Evolutionary conservation across 495 filamentous ascomycete species (phyloP), one percentile per base, ranked within the genome.

Genomic region (Penicillium ochrochloron): DNA sequence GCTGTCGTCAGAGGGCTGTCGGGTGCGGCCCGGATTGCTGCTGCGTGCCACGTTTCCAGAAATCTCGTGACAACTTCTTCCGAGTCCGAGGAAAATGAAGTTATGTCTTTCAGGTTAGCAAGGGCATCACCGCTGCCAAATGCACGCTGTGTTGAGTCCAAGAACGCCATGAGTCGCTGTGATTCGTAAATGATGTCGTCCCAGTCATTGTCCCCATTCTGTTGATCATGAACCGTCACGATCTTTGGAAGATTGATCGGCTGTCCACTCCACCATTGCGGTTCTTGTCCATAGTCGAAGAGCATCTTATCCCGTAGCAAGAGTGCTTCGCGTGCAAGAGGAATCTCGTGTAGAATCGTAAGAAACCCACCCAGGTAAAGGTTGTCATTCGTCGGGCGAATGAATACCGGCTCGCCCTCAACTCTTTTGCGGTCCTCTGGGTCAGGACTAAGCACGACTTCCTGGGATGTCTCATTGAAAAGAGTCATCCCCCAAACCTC

Each of bases 221-320:
- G 76, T 25, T 72, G 70, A 17, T 80, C 80, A 42, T 81, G 67
- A n/a, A 83, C 68, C 17, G 85, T 81, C n/a, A 88, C 81, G 19
- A 87, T 81, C 37, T 84, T 85, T 12, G 87, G 82, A 2, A 80
- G 75, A 37, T 83, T 78, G 35, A 94, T 90, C 0, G 80, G 64
- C 11, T 84, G 81, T 7, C 93, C 94, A 67, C 87, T 88, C 94
- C 94, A 97, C 94, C 94, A 97, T 25, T 94, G 87, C 10, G 83
- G 73, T 62, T 90, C 82, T 60, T 84, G 77, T 1, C 89, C 90
- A 65, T 95, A 96, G 57, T 88, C 84, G 5, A 79, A 76, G 12
- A 87, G 79, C 34, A 75, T 60, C 39, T 78, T 69, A 64, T 80
- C 72, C 41, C 82, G 75, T 23, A 83, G 78, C 15, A 97, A 79